Evolutionary conservation across 2,329 filamentous ascomycete species (phyloP), one percentile per base, ranked within the genome.

Genomic region (Didymosphaeria variabile): DNA sequence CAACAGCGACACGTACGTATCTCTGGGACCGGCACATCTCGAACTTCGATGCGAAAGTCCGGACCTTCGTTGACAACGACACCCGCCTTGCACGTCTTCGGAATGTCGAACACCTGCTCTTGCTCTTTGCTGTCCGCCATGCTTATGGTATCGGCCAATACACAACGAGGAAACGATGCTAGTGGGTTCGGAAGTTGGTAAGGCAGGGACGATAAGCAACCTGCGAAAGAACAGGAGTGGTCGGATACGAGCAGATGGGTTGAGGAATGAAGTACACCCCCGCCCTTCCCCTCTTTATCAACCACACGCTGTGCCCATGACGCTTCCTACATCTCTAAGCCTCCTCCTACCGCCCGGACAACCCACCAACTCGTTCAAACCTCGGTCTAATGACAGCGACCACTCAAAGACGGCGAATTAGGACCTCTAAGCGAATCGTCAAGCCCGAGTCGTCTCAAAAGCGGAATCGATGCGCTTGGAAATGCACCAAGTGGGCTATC

Each of bases 41-140:
- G 77, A 4, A 85, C 79, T 58, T 82, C 79, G 40, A 85, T 75
- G 19, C 71, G 70, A 62, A 85, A 85, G 62, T 84, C 72, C 0
- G 83, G 82, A 1, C 83, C 83, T 69, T 83, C 80, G 60, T 85
- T 83, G 38, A 84, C 77, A 2, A 85, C 83, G 7, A 85, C 82
- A n/a, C 83, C 83, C 4, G 79, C 83, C 65, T 84, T 84, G 53
- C 83, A 84, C 55, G 78, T 79, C 46, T 81, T 81, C 1, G 83
- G 84, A 51, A 85, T 82, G 5, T 80, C 74, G 59, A 76, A 79
- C 12, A 65, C 65, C 29, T 65, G 67, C 13, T 58, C 53, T 55
- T 65, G 67, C 10, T 57, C 51, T 57, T 74, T 74, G 17, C 64
- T 63, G 46, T 73, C 70, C 13, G 70, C 65, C 71, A 73, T 75